Evolutionary conservation across 352 stramenopile genomes (phyloP).

Genomic region (Phytopythium boreale): DNA sequence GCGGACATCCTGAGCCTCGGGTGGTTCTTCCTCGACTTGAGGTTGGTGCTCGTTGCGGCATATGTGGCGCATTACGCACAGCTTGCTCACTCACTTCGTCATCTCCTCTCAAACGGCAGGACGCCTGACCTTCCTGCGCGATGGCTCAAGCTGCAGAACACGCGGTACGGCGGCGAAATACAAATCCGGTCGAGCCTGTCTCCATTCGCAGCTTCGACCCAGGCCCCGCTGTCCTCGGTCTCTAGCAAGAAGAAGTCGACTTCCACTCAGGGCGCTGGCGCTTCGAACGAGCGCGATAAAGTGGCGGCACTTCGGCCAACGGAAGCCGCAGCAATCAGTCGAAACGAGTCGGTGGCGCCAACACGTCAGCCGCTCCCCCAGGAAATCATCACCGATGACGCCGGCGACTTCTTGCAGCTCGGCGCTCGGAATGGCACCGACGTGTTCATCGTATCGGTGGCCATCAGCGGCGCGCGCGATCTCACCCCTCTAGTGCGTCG

Average conservation of each 20-base stretch:
- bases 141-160: constrained; percentile 75
- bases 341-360: not conserved
- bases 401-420: constrained; percentile 51
- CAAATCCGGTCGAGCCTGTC: constrained; percentile 45
- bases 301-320: not conserved
- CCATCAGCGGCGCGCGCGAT: constrained; percentile 40
- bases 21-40: constrained; percentile 82
- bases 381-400: constrained; percentile 16
- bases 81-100: not conserved
- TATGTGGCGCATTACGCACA: not conserved
- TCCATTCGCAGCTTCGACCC: constrained; percentile 3
- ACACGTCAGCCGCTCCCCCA: not conserved
- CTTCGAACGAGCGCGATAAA: not conserved
- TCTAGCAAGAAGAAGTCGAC: not conserved
- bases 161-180: constrained; percentile 66
- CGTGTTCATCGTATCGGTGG: constrained; percentile 63
- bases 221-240: not conserved
- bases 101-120: constrained; percentile 12
- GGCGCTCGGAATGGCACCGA: constrained; percentile 35
- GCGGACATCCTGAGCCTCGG: constrained; percentile 56
- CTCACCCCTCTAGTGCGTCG: constrained; percentile 25
- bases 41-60: constrained; percentile 20
- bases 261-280: not conserved
- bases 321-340: not conserved
- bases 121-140: constrained; percentile 64